Base-by-base conservation (phyloP, 805 yeast genomes). In the Cyberlindnera suaveolens region DNA sequence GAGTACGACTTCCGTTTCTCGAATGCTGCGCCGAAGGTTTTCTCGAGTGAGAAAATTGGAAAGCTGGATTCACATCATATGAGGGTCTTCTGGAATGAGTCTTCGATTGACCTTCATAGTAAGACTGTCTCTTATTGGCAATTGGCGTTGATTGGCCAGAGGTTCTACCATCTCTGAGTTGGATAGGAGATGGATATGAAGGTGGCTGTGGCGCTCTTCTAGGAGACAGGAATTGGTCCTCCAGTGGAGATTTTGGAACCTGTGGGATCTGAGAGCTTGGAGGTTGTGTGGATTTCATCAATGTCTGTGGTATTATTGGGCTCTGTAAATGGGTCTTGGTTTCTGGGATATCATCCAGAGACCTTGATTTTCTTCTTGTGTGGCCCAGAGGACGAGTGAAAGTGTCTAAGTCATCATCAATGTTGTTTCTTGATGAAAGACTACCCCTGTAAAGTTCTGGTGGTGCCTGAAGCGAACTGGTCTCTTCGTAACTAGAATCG, bases 191-290 rank as follows among this genome's bases (percentile, higher is more conserved):
- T 36, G 73, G 71, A 27, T 62, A 63, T 1, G 70, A 53, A 3
- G 89, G 89, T 1, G 88, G 88, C 41, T 72, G 73, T 1, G 90
- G 90, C 0, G 88, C 85, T 53, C 69, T 79, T 62, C 88, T 70
- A n/a, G 88, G 87, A 0, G 88, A 81, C 16, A 71, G 62, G 56
- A 81, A 82, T 31, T 69, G 59, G 8, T 60, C 50, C 15, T 39
- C 34, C 4, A 49, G 39, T 7, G 49, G 49, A 6, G 48, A 40
- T 15, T 51, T 38, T 45, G 51, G 51, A 11, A 38, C 39, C 4
- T 34, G 40, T 20, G 48, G 51, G 17, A 43, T 26, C 40, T 49
- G 54, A 5, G 58, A 48, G 15, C 49, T 41, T 31, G 61, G 56
- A 6, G 48, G 56, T 10, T 39, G 34, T 6, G 40, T 15, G 14